Percentiles rank a stretch among this genome's conserved stretches.
phyloP scores from a whole-genome alignment of 257 asterid genomes.

The Nicotiana paniculata region DNA sequence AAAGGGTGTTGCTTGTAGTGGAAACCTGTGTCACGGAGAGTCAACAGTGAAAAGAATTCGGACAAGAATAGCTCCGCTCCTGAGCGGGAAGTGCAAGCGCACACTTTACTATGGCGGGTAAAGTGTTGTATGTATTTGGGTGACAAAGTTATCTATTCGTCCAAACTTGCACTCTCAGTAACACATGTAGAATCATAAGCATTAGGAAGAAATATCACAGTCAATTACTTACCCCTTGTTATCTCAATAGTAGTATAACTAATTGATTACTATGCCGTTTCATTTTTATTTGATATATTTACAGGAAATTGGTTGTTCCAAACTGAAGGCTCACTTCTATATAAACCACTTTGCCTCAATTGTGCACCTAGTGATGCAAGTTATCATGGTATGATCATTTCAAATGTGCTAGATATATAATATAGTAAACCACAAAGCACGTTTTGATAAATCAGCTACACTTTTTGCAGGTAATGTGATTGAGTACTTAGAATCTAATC shows the following conservation, averaged over 20 bases:
- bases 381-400: neutral
- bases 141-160: too few species aligned
- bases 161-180: too few species aligned
- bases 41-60: too few species aligned
- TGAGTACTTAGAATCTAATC: neutral
- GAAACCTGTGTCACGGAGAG: too few species aligned
- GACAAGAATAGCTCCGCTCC: too few species aligned
- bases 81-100: too few species aligned
- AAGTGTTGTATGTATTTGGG: too few species aligned
- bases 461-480: neutral
- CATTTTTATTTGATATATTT: neutral
- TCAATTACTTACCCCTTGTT: neutral
- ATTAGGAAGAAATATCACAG: too few species aligned
- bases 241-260: neutral
- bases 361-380: neutral
- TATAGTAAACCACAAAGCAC: neutral
- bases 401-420: neutral
- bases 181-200: too few species aligned
- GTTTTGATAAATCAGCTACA: too few species aligned
- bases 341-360: neutral
- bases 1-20: too few species aligned
- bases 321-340: neutral
- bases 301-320: neutral
- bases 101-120: too few species aligned
- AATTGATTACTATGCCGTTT: neutral